Percentiles rank a stretch among this genome's conserved stretches.
These are phyloP conservation scores for Talaromyces sp. DNA, from an alignment of 2,329 filamentous ascomycete species.

Conservation along the genomic window DNA sequence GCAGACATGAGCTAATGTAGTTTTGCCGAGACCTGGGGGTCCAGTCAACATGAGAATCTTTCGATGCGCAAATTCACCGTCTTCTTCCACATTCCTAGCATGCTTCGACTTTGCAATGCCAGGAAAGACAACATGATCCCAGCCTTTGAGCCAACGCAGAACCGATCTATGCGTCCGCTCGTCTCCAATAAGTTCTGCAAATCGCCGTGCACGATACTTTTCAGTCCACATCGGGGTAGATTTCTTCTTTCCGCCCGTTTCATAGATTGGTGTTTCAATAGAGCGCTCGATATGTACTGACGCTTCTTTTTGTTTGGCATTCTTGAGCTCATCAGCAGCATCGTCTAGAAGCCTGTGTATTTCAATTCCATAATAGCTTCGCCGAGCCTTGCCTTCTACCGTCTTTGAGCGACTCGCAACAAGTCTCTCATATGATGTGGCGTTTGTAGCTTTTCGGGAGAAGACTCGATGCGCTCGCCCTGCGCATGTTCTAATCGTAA, in stretches of 20 bases:
- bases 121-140: slow-evolving; percentile 91
- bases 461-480: slow-evolving; percentile 48
- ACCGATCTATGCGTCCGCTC: slow-evolving; percentile 90
- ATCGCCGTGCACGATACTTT: slow-evolving; percentile 89
- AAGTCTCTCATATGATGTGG: slow-evolving; percentile 51
- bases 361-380: slow-evolving; percentile 84
- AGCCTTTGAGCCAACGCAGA: slow-evolving; percentile 86
- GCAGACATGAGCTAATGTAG: slow-evolving; percentile 92
- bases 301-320: slow-evolving; percentile 20
- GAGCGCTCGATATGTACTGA: slow-evolving; percentile 28
- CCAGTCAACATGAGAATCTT: slow-evolving; percentile 90
- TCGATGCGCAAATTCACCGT: slow-evolving; percentile 72
- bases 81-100: slow-evolving; percentile 46
- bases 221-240: slow-evolving; percentile 74
- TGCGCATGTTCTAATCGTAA: slow-evolving; percentile 46
- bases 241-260: slow-evolving; percentile 30
- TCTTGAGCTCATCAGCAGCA: slow-evolving; percentile 59
- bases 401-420: slow-evolving; percentile 53
- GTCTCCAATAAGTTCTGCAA: slow-evolving; percentile 90
- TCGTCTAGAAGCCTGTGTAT: slow-evolving; percentile 79
- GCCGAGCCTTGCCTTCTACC: slow-evolving; percentile 53
- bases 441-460: slow-evolving; percentile 34
- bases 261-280: slow-evolving; percentile 29
- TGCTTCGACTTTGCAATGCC: slow-evolving; percentile 62
- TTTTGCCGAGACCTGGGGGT: slow-evolving; percentile 91